Percentiles rank a stretch among this genome's conserved stretches.
These are phyloP conservation scores for Colletotrichum melonis DNA, from an alignment of 2,329 filamentous ascomycete genomes.

Conservation along the genomic window DNA sequence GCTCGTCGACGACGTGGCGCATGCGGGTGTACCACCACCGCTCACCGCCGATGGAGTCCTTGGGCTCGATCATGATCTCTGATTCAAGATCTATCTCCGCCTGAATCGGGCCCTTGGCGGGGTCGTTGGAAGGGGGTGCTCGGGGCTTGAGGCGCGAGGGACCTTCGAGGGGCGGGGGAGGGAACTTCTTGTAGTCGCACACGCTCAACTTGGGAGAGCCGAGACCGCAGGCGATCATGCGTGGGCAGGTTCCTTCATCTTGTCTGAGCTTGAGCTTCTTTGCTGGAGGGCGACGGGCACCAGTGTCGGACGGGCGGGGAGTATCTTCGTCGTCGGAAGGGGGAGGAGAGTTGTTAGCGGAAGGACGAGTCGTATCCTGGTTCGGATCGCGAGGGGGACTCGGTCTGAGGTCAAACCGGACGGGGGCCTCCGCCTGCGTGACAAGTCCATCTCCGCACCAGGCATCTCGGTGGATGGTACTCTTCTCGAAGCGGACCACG, in stretches of 20 bases:
- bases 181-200: background rate
- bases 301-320: background rate
- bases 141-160: background rate
- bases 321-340: background rate
- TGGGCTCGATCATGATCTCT: conserved; percentile 8
- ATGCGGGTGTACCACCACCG: conserved; percentile 7
- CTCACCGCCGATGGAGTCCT: background rate
- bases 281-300: background rate
- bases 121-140: background rate
- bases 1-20: background rate
- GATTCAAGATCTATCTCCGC: conserved; percentile 10
- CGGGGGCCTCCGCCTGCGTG: background rate
- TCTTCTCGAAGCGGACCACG: conserved; percentile 28
- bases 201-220: background rate
- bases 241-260: background rate
- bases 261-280: background rate
- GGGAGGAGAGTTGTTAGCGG: background rate
- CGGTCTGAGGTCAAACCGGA: conserved; percentile 4
- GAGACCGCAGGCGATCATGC: background rate
- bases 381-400: background rate
- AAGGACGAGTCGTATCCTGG: background rate
- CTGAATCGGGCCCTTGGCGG: background rate
- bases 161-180: background rate
- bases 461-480: conserved; percentile 42
- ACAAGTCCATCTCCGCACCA: conserved; percentile 32